Conservation (phyloP, 352 stramenopile species). For the Achlya hypogyna region DNA sequence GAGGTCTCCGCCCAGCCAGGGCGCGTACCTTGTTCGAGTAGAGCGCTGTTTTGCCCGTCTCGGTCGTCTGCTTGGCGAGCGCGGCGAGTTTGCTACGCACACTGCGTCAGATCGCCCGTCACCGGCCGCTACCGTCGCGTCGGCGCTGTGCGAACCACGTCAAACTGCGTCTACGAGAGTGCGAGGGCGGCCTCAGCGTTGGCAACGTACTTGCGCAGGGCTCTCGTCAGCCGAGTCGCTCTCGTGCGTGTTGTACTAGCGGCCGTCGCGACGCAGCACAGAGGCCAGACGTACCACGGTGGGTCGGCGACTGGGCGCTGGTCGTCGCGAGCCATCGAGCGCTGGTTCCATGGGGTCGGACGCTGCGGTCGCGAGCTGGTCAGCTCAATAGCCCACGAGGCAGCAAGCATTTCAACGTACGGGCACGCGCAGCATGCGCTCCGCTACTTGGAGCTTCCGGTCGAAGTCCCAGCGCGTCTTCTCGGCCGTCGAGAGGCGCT, state of each 20-base stretch:
- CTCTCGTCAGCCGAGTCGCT: too few relatives aligned
- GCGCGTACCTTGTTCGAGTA: constrained; percentile 43
- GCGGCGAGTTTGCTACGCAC: constrained; percentile 5
- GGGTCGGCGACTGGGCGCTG: neutral
- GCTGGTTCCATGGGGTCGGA: neutral
- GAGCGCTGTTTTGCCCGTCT: constrained; percentile 45
- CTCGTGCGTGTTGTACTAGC: too few relatives aligned
- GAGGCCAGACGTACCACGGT: neutral
- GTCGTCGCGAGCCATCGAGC: neutral
- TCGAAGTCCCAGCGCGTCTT: constrained; percentile 37
- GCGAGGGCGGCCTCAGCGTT: too few relatives aligned
- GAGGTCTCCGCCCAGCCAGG: neutral
- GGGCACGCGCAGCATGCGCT: constrained; percentile 35
- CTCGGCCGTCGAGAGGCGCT: constrained; percentile 24
- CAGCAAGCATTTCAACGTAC: neutral
- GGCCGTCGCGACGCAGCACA: too few relatives aligned
- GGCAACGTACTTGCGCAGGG: too few relatives aligned
- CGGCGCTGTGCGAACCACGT: constrained; percentile 1
- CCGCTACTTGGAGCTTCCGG: constrained; percentile 45
- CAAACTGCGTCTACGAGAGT: constrained; percentile 44
- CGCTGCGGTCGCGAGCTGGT: too few relatives aligned
- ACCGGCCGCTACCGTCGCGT: neutral
- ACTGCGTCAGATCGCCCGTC: neutral
- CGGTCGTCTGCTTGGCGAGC: constrained; percentile 10
- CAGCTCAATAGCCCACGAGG: too few relatives aligned